A percentile compares a stretch with the other conserved stretches of the same genome.
These are phyloP conservation scores for Populus simonii DNA, from an alignment of 345 rosid species.

Conservation along the genomic window DNA sequence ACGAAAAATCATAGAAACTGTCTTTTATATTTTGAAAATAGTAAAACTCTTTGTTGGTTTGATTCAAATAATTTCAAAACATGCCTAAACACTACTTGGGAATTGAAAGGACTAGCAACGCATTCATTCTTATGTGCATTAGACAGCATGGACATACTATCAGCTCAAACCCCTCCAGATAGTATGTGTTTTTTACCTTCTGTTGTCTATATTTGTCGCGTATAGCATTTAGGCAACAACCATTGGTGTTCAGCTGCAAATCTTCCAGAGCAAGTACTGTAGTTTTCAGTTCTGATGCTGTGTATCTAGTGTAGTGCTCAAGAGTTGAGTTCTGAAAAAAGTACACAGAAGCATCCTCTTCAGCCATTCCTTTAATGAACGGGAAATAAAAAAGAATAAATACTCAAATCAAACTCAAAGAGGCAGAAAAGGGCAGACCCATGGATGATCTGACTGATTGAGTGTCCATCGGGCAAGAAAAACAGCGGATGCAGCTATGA, in stretches of 20 bases:
- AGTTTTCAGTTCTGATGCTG: constrained; percentile 52
- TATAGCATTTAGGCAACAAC: constrained; percentile 59
- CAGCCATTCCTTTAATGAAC: not conserved
- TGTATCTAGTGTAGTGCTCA: constrained; percentile 78
- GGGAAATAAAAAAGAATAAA: not conserved
- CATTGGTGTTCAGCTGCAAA: constrained; percentile 61
- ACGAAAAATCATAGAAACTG: not conserved
- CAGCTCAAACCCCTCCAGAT: not conserved
- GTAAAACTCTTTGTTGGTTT: not conserved
- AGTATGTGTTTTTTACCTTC: constrained; percentile 45
- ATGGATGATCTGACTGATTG: constrained; percentile 73
- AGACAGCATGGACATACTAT: not conserved
- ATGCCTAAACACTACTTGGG: too few relatives aligned
- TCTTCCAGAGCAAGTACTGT: constrained; percentile 75
- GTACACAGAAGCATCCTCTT: constrained; percentile 3
- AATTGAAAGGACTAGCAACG: not conserved
- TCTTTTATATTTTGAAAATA: not conserved
- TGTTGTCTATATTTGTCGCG: constrained; percentile 73
- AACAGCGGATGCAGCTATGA: constrained; percentile 84
- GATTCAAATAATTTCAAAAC: not conserved
- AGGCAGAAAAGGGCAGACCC: constrained; percentile 52
- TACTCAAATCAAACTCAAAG: not conserved
- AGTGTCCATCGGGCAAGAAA: constrained; percentile 91
- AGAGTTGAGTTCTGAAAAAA: constrained; percentile 73
- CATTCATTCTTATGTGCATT: not conserved